Base-by-base conservation (phyloP, 2,329 filamentous ascomycete genomes). In the Huntiella omanensis region DNA sequence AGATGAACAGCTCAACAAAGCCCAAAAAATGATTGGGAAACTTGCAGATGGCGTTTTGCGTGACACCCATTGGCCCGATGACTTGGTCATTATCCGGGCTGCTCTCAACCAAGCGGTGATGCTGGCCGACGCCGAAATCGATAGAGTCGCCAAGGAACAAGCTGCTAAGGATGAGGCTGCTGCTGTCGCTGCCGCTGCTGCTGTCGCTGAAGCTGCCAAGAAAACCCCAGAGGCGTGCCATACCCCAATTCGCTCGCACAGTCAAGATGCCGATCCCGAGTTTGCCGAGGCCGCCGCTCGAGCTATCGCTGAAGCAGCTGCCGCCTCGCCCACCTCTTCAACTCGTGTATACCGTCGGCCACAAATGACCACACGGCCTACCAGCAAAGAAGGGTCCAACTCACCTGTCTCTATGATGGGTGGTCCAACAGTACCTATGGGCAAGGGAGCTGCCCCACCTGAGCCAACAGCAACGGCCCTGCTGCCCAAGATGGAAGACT, bases 1-100 rank as follows among this genome's bases (percentile, higher is more conserved):
- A 12, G 47, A 49, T 12, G 42, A 49, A 28, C 47, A 49, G 13
- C 43, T 49, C 5, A 49, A 39, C 42, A 49, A 49, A 34, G 47
- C 41, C 4, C 47, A 49, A 33, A 45, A 45, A 28, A 45, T 38
- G 3, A 28, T 49, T 15, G 37, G 45, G n/a, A 19, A 39, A 10
- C 33, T 49, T 5, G 39, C 41, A n/a, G 47, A 49, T 34, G 45
- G 45, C 33, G 38, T 49, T 28, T 38, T 49, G 10, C 47, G 47
- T 3, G 47, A 49, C 15, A 40, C 38, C 19, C 13, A 16, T 12
- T 49, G 47, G 47, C 6, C n/a, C 3, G 47, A 49, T 15, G 47
- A 49, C 15, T 15, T 49, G 6, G 11, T 32, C 37, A 13, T 17
- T 34, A 15, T 43, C 41, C 16, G 33, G 36, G 17, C 33, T 15